Evolutionary conservation across 257 asterid genomes (phyloP).

Genomic region (Solanum habrochaites): DNA sequence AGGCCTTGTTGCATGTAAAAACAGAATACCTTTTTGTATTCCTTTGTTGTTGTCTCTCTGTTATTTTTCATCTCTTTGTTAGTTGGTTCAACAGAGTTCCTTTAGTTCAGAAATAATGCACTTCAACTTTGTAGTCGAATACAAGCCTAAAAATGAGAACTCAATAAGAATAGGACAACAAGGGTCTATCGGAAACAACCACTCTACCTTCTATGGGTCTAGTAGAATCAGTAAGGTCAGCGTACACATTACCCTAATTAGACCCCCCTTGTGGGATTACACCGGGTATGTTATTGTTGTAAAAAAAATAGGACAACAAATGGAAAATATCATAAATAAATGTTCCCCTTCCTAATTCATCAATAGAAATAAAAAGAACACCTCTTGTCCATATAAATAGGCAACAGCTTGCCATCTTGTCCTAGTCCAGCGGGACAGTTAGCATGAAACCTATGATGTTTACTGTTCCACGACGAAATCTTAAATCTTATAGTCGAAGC

Average conservation of each 20-base stretch:
- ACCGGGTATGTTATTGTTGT: background rate
- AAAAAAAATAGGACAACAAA: background rate
- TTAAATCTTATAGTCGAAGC: conserved; percentile 56
- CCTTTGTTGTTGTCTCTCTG: background rate
- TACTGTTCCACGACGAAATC: conserved; percentile 64
- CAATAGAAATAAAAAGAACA: conserved; percentile 64
- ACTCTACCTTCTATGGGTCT: background rate
- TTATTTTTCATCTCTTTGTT: background rate
- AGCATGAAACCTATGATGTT: conserved; percentile 56
- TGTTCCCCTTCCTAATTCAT: background rate
- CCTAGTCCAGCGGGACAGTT: conserved; percentile 72
- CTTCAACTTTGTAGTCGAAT: background rate
- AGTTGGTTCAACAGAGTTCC: background rate
- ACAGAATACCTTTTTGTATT: background rate
- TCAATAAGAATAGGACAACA: background rate
- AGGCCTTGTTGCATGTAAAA: background rate
- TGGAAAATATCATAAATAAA: background rate
- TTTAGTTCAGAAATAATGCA: background rate
- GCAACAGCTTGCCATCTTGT: conserved; percentile 56
- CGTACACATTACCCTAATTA: background rate
- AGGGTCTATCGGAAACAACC: background rate
- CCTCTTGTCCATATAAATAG: conserved; percentile 28
- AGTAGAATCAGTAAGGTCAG: background rate
- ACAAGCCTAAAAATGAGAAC: background rate
- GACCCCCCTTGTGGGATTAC: background rate